These are phyloP conservation scores for Iberis pinnata DNA, from an alignment of 345 rosid species.

Conservation along the genomic window DNA sequence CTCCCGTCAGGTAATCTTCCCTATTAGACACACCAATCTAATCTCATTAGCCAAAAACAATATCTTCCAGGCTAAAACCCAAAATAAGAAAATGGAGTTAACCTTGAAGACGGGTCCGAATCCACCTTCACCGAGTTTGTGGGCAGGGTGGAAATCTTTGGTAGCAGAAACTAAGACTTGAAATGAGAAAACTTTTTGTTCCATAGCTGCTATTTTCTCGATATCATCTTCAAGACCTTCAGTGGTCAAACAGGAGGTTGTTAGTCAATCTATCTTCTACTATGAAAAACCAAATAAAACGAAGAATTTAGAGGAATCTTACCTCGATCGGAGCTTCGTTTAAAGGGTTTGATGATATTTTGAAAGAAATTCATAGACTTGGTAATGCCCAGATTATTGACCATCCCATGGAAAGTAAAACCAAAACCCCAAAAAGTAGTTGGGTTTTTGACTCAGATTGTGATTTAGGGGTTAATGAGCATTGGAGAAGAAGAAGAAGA, in stretches of 20 bases:
- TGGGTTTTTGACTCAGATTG: no score
- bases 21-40: constrained; percentile 31
- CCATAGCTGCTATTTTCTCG: constrained; percentile 66
- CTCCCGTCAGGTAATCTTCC: constrained; percentile 85
- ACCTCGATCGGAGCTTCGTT: constrained; percentile 49
- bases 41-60: constrained; percentile 21
- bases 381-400: constrained; percentile 27
- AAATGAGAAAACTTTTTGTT: constrained; percentile 69
- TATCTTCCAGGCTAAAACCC: no score
- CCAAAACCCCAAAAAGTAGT: neutral
- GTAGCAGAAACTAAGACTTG: constrained; percentile 68
- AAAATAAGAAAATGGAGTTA: no score
- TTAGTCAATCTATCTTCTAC: constrained; percentile 1
- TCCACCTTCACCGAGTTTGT: constrained; percentile 96
- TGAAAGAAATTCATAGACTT: constrained; percentile 51
- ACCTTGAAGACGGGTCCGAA: constrained; percentile 95
- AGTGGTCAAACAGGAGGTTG: constrained; percentile 8
- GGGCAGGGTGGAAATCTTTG: constrained; percentile 52
- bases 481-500: no score
- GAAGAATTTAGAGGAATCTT: no score
- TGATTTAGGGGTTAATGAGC: no score
- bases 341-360: constrained; percentile 47
- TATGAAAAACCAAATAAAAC: neutral
- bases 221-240: constrained; percentile 47
- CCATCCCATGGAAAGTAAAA: no score